Evolutionary conservation across 176 grass and related monocot genomes (phyloP).

Genomic region (Oryza australiensis): DNA sequence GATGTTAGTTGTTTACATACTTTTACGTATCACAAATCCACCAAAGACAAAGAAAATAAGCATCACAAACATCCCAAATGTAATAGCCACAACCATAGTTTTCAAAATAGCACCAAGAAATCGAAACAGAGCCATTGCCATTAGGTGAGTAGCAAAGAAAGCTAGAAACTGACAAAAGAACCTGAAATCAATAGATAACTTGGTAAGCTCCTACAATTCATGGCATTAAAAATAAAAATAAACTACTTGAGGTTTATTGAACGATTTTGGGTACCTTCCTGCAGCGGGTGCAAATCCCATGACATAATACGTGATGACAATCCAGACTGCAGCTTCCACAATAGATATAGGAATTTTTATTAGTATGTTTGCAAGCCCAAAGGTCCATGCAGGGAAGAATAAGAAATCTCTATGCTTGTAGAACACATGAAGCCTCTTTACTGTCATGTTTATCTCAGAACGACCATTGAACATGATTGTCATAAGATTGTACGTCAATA

Average conservation of each 20-base stretch:
- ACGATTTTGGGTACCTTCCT: slow-evolving; percentile 35
- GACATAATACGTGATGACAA: slow-evolving; percentile 53
- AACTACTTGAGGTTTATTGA: not conserved
- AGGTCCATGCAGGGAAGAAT: slow-evolving; percentile 59
- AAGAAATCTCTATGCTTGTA: slow-evolving; percentile 60
- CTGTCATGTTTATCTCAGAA: slow-evolving; percentile 25
- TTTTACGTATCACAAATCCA: slow-evolving; percentile 75
- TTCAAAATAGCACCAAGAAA: slow-evolving; percentile 67
- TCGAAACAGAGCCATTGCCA: slow-evolving; percentile 71
- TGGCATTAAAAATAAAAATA: not conserved
- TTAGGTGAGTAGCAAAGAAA: slow-evolving; percentile 64
- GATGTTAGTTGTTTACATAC: slow-evolving; percentile 24
- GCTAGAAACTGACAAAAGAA: slow-evolving; percentile 82
- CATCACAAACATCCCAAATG: slow-evolving; percentile 57
- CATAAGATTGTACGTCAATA: slow-evolving; percentile 39
- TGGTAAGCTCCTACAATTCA: not conserved
- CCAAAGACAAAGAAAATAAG: slow-evolving; percentile 83
- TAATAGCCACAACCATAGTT: slow-evolving; percentile 80
- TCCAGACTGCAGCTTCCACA: slow-evolving; percentile 48
- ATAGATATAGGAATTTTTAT: slow-evolving; percentile 56
- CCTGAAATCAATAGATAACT: slow-evolving; percentile 38
- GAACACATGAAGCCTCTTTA: slow-evolving; percentile 56
- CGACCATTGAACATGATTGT: slow-evolving; percentile 55
- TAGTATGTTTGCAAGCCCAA: slow-evolving; percentile 44
- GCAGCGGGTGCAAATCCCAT: slow-evolving; percentile 56